A percentile compares a stretch with the other conserved stretches of the same genome.
phyloP scores from a whole-genome alignment of 371 early-diverging fungal species.

The Lichtheimia ornata region DNA sequence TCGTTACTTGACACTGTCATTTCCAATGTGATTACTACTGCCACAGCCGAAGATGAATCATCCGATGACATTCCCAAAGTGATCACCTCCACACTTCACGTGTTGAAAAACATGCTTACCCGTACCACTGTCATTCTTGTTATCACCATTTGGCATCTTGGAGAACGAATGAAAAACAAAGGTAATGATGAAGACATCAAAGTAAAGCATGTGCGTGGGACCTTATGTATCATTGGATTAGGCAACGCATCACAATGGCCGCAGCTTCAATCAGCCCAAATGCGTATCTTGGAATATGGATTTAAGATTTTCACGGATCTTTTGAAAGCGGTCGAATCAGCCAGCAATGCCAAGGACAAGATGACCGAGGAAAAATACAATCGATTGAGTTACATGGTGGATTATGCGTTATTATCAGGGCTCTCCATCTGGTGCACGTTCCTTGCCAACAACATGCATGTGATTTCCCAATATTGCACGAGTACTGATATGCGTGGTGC shows the following conservation, averaged over 20 bases:
- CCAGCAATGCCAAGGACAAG: conserved; percentile 15
- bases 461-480: conserved; percentile 37
- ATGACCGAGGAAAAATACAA: conserved; percentile 12
- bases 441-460: conserved; percentile 26
- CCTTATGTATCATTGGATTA: neutral
- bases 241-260: conserved; percentile 26
- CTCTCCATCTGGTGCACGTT: conserved; percentile 50
- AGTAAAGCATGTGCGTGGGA: neutral
- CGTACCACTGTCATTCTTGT: conserved; percentile 37
- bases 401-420: conserved; percentile 33
- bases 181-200: conserved; percentile 7
- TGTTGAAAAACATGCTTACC: conserved; percentile 38
- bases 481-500: conserved; percentile 18
- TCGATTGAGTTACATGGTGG: conserved; percentile 18
- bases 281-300: conserved; percentile 28
- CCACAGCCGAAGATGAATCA: neutral
- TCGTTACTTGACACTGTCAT: neutral
- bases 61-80: neutral
- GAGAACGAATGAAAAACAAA: conserved; percentile 38
- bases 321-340: conserved; percentile 21
- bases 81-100: conserved; percentile 23
- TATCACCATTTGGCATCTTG: conserved; percentile 44
- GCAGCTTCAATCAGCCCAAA: conserved; percentile 28
- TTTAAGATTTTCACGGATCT: conserved; percentile 29
- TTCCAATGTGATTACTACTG: neutral